Conservation (phyloP, 148 eudicot genomes). For the Chenopodium formosanum region DNA sequence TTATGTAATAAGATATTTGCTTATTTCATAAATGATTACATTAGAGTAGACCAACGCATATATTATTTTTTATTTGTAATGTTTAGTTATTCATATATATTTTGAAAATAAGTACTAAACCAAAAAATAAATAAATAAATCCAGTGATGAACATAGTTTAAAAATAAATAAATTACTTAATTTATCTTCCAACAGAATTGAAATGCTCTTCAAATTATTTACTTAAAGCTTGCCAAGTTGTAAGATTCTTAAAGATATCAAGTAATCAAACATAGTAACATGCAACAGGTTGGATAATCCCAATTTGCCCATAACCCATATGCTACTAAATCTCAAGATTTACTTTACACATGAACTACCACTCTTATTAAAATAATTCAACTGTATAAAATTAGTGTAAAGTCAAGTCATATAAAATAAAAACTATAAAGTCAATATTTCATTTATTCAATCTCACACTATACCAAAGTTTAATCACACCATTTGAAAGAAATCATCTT, state of each 20-base stretch:
- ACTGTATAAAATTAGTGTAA: neutral
- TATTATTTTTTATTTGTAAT: too few relatives aligned
- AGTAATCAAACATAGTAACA: constrained; percentile 5
- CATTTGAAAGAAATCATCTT: neutral
- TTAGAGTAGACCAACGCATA: too few relatives aligned
- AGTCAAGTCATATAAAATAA: neutral
- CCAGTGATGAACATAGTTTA: too few relatives aligned
- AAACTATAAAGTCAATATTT: neutral
- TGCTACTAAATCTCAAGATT: constrained; percentile 1
- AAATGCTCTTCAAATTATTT: too few relatives aligned
- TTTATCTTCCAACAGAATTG: too few relatives aligned
- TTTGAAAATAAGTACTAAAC: too few relatives aligned
- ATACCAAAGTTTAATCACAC: neutral
- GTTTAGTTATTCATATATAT: too few relatives aligned
- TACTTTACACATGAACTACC: neutral
- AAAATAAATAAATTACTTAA: too few relatives aligned
- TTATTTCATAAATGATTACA: too few relatives aligned
- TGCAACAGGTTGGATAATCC: neutral
- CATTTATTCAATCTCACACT: neutral
- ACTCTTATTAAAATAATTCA: neutral
- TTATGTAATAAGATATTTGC: too few relatives aligned
- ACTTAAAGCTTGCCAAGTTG: neutral
- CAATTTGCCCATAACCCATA: neutral
- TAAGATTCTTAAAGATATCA: constrained; percentile 12
- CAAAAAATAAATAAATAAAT: too few relatives aligned